Evolutionary conservation across 2,329 filamentous ascomycete genomes (phyloP), one percentile per base, ranked within the genome.

Genomic region (Hypocreales sp.): DNA sequence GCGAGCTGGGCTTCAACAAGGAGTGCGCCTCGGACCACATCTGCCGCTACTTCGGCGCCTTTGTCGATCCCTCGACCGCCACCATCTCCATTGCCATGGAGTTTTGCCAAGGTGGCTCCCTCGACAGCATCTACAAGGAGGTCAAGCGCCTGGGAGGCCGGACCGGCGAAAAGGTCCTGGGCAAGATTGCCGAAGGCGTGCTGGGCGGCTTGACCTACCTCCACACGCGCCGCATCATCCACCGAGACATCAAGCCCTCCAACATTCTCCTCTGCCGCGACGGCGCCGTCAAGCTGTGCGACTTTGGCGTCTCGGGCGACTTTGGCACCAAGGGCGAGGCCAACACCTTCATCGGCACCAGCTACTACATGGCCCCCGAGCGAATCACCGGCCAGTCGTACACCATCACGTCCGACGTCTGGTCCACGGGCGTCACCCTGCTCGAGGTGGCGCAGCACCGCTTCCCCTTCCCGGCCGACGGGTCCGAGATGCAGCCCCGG

Each of bases 31-130:
- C 84, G 5, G 79, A 90, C 33, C 84, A 95, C 51, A 98, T 98
- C 44, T 98, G 90, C 56, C 75, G 79, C 36, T 98, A 98, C 57
- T 98, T 94, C 45, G 90, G 90, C 36, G 87, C 87, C 22, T 98
- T 95, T 50, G 82, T 92, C 49, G 87, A 98, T 48, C 80, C 90
- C 32, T 79, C 83, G n/a, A 92, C 83, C 8, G 83, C 86, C 27
- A 95, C 87, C 25, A 95, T 98, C 40, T 93, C 83, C 25, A 98
- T 98, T 46, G 86, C 84, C 31, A 98, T 98, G 90, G 90, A 98
- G 50, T 95, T 92, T 45, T 98, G 90, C 49, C 90, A 95, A 55
- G 90, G 90, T 31, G 90, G 90, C 28, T 93, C 83, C 25, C 67
- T 98, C 13, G 86, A 98, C 58, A 90, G 82, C 48, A 90, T 98